Percentiles rank a stretch among this genome's conserved stretches.
Evolutionary conservation across 2,329 filamentous ascomycete species (phyloP).

Genomic region (Phoma sp.): DNA sequence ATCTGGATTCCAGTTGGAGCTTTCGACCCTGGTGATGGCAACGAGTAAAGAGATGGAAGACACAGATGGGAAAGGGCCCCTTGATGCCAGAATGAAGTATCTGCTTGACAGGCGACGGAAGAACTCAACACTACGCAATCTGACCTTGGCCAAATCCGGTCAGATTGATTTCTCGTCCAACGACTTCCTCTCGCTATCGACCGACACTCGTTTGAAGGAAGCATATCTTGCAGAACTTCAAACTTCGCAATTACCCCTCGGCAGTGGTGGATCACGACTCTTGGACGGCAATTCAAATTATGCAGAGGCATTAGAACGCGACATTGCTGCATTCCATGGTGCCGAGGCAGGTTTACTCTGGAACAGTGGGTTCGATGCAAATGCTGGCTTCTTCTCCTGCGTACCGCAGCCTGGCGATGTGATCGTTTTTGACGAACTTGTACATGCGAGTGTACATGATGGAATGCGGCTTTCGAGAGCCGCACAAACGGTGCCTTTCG

Average conservation of each 20-base stretch:
- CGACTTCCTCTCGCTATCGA: conserved; percentile 68
- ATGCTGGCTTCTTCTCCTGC: conserved; percentile 56
- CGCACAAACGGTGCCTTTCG: conserved; percentile 57
- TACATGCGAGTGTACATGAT: conserved; percentile 81
- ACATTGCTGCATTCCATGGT: conserved; percentile 67
- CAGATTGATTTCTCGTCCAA: conserved; percentile 69
- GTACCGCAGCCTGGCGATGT: conserved; percentile 56
- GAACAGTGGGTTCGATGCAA: conserved; percentile 63
- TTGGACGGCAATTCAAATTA: conserved; percentile 71
- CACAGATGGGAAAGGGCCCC: background rate
- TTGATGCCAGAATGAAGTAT: conserved; percentile 34
- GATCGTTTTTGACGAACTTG: conserved; percentile 73
- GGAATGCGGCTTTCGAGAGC: conserved; percentile 72
- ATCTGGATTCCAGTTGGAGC: conserved; percentile 5
- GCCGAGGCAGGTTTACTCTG: conserved; percentile 66
- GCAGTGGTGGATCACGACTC: conserved; percentile 67
- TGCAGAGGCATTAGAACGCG: conserved; percentile 64
- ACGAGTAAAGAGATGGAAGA: conserved; percentile 20
- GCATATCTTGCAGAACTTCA: conserved; percentile 58
- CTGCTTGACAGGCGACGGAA: conserved; percentile 52
- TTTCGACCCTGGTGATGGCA: background rate
- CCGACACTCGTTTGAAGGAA: conserved; percentile 55
- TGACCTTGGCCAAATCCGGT: conserved; percentile 40
- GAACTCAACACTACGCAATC: conserved; percentile 41
- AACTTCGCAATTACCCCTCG: conserved; percentile 53